phyloP scores from a whole-genome alignment of 768 basidiomycete species.

The Podaxis rugospora region DNA sequence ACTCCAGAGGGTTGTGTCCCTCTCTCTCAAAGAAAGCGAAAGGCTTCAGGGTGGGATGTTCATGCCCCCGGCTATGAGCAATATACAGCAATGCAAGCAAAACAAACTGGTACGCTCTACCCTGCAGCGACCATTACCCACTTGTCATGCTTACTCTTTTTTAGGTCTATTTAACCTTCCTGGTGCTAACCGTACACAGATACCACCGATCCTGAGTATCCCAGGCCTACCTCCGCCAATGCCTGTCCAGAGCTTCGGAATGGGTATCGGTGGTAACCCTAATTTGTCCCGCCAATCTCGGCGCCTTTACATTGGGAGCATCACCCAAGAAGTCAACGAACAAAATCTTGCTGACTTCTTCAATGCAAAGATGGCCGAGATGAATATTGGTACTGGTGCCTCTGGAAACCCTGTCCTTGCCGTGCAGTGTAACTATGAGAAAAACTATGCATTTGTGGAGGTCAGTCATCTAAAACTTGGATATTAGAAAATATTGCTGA shows the following conservation, averaged over 20 bases:
- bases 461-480: conserved; percentile 32
- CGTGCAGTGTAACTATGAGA: conserved; percentile 97
- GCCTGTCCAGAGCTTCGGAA: conserved; percentile 80
- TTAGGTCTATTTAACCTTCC: conserved; percentile 94
- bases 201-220: conserved; percentile 76
- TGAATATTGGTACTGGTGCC: conserved; percentile 78
- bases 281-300: conserved; percentile 92
- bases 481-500: conserved; percentile 3
- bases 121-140: not conserved
- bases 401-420: conserved; percentile 89
- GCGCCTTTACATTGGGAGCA: conserved; percentile 94
- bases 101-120: conserved; percentile 78
- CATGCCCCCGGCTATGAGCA: conserved; percentile 95
- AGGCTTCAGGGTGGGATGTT: conserved; percentile 95
- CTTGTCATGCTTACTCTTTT: conserved; percentile 13
- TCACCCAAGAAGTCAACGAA: conserved; percentile 92
- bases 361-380: conserved; percentile 93
- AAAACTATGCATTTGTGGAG: conserved; percentile 98
- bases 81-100: conserved; percentile 95
- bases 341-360: conserved; percentile 91
- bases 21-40: conserved; percentile 81
- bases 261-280: conserved; percentile 83
- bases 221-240: conserved; percentile 80
- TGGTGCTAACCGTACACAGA: conserved; percentile 87
- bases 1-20: conserved; percentile 84